These are phyloP conservation scores for Fraxinus sp. DNA, from an alignment of 305 asterid species.

Conservation along the genomic window DNA sequence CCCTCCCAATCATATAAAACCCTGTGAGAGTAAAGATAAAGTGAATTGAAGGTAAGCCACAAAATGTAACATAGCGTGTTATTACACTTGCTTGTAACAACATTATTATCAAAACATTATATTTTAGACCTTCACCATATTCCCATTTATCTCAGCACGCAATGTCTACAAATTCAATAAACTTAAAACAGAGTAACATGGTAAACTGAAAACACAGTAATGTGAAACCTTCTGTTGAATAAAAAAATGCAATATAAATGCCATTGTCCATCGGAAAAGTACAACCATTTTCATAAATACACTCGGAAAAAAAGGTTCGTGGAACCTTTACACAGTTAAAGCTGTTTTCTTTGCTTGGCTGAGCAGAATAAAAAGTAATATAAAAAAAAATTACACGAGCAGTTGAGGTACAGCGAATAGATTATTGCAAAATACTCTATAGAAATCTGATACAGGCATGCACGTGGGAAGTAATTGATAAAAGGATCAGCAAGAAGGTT, in stretches of 20 bases:
- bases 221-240: background rate
- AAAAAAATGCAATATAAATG: background rate
- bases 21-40: background rate
- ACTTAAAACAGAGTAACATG: background rate
- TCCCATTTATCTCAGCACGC: background rate
- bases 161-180: background rate
- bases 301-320: background rate
- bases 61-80: background rate
- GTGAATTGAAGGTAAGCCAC: background rate
- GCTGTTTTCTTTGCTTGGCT: background rate
- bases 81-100: background rate
- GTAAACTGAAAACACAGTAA: background rate
- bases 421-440: background rate
- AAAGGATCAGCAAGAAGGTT: slow-evolving; percentile 67
- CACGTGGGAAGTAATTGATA: background rate
- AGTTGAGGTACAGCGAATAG: background rate
- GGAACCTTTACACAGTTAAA: background rate
- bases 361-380: background rate
- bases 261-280: background rate
- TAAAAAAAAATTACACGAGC: background rate
- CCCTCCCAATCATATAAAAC: background rate
- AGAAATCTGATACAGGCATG: background rate
- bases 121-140: background rate
- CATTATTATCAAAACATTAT: background rate
- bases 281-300: background rate